A percentile compares a stretch with the other conserved stretches of the same genome.
These are phyloP conservation scores for Bromus sterilis DNA, from an alignment of 176 grass and related monocot genomes.

Conservation along the genomic window DNA sequence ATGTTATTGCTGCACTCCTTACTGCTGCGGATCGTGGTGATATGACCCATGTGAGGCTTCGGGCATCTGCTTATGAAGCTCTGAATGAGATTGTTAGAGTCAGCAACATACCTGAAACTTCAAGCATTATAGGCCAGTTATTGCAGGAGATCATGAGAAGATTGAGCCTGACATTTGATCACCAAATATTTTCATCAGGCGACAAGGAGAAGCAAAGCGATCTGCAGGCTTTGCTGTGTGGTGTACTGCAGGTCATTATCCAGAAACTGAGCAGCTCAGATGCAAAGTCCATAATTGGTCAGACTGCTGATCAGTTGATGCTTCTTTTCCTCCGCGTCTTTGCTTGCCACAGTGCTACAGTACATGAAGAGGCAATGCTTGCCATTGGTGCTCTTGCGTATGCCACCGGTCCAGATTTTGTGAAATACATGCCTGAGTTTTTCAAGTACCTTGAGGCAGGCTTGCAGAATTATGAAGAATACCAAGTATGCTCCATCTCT, in stretches of 20 bases:
- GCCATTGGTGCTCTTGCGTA: slow-evolving; percentile 91
- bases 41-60: slow-evolving; percentile 56
- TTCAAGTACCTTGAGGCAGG: slow-evolving; percentile 83
- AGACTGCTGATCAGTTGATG: slow-evolving; percentile 82
- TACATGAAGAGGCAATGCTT: slow-evolving; percentile 98
- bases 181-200: slow-evolving; percentile 53
- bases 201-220: slow-evolving; percentile 91
- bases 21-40: slow-evolving; percentile 68
- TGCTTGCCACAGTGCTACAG: slow-evolving; percentile 77
- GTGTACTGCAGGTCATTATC: slow-evolving; percentile 82
- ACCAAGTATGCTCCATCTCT: slow-evolving; percentile 92
- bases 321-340: slow-evolving; percentile 71
- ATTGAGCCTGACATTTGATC: slow-evolving; percentile 66
- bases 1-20: slow-evolving; percentile 68
- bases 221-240: slow-evolving; percentile 79
- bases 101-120: slow-evolving; percentile 55
- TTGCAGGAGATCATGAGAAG: slow-evolving; percentile 81
- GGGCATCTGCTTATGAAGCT: slow-evolving; percentile 81
- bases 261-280: slow-evolving; percentile 76
- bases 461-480: slow-evolving; percentile 87
- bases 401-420: slow-evolving; percentile 81
- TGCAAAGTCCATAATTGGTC: slow-evolving; percentile 57
- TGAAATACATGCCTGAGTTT: slow-evolving; percentile 80
- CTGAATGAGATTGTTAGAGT: slow-evolving; percentile 91
- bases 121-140: slow-evolving; percentile 59